Conservation (phyloP, 2,329 filamentous ascomycete species). For the Cordyceps javanica region DNA sequence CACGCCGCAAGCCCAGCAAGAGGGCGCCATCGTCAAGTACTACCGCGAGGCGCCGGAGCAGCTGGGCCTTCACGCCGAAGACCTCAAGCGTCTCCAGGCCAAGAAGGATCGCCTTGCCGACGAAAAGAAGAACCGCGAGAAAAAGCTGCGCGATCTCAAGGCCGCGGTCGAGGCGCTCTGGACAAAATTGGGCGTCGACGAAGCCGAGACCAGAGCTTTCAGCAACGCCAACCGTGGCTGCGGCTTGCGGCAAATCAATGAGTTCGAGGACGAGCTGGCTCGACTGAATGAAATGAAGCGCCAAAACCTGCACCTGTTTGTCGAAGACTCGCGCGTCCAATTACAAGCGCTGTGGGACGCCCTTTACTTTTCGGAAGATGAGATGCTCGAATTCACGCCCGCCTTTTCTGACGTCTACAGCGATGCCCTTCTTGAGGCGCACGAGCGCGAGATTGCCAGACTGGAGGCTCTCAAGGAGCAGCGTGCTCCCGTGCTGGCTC, state of each 20-base stretch:
- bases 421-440: slow-evolving; percentile 88
- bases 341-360: slow-evolving; percentile 94
- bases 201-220: slow-evolving; percentile 78
- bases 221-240: slow-evolving; percentile 83
- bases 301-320: slow-evolving; percentile 91
- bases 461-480: slow-evolving; percentile 81
- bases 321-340: slow-evolving; percentile 86
- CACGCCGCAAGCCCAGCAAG: slow-evolving; percentile 88
- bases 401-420: slow-evolving; percentile 97
- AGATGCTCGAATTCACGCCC: slow-evolving; percentile 97
- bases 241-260: slow-evolving; percentile 85
- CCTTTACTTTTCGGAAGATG: slow-evolving; percentile 91
- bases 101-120: slow-evolving; percentile 79
- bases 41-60: slow-evolving; percentile 91
- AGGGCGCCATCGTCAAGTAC: slow-evolving; percentile 77
- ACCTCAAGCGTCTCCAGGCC: slow-evolving; percentile 63
- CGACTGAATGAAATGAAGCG: slow-evolving; percentile 87
- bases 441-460: slow-evolving; percentile 82
- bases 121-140: slow-evolving; percentile 83
- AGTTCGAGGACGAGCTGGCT: slow-evolving; percentile 85
- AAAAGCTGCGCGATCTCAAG: slow-evolving; percentile 68
- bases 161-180: slow-evolving; percentile 77
- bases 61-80: slow-evolving; percentile 83
- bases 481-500: slow-evolving; percentile 72
- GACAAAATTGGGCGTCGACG: slow-evolving; percentile 80